Conservation (phyloP, 208 protist genomes). For the Trypanosoma boissoni region DNA sequence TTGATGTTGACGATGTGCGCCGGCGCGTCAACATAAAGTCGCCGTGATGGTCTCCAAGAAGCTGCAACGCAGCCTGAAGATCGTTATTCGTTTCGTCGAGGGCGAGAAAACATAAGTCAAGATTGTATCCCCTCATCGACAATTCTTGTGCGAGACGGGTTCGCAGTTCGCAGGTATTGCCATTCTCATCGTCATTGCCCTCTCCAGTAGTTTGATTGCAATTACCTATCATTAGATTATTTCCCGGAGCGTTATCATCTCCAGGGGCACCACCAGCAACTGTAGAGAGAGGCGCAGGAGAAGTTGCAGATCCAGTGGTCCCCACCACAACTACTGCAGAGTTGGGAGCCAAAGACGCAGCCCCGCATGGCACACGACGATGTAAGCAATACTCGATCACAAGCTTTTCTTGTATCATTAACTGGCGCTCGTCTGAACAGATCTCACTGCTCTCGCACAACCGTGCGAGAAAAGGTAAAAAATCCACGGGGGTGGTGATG, state of each 20-base stretch:
- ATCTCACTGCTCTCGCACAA: constrained; percentile 17
- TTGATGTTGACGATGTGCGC: constrained; percentile 20
- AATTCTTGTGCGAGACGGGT: constrained; percentile 30
- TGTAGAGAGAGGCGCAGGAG: no score
- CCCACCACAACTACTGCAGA: no score
- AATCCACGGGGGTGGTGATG: constrained; percentile 8
- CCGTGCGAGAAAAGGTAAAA: constrained; percentile 18
- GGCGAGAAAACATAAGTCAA: constrained; percentile 34
- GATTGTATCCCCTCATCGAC: constrained; percentile 35
- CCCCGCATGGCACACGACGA: background rate
- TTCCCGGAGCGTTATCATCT: background rate
- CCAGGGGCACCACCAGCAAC: background rate
- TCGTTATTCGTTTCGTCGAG: constrained; percentile 33
- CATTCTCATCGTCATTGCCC: background rate
- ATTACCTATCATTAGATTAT: background rate
- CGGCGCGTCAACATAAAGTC: constrained; percentile 30
- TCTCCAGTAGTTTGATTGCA: background rate
- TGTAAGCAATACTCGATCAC: constrained; percentile 30
- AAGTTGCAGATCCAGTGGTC: no score
- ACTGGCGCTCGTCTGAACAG: constrained; percentile 8
- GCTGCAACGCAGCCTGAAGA: constrained; percentile 24
- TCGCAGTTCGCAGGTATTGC: constrained; percentile 9
- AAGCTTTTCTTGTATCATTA: constrained; percentile 19
- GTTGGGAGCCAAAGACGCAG: no score
- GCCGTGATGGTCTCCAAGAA: constrained; percentile 32